phyloP scores from a whole-genome alignment of 805 yeast species.

The Ogataea siamensis region DNA sequence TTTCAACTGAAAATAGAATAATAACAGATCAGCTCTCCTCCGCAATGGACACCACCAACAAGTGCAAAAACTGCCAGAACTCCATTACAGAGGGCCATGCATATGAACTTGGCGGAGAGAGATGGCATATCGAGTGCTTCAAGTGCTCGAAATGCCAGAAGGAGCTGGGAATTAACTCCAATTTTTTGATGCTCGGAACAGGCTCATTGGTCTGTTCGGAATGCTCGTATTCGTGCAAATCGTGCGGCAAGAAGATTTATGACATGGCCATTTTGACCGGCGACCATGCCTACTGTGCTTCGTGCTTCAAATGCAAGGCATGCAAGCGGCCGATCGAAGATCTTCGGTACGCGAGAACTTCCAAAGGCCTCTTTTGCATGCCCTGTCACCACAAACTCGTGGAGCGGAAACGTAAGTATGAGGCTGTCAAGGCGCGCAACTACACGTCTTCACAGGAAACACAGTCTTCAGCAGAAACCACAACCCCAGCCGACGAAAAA shows the following conservation, averaged over 20 bases:
- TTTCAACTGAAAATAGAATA: slow-evolving; percentile 4
- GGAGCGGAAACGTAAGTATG: slow-evolving; percentile 69
- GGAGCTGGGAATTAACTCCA: slow-evolving; percentile 80
- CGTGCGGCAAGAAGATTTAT: slow-evolving; percentile 82
- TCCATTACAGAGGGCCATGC: slow-evolving; percentile 88
- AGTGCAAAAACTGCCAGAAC: slow-evolving; percentile 40
- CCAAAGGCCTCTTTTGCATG: slow-evolving; percentile 92
- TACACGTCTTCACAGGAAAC: background rate
- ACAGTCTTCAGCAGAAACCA: slow-evolving; percentile 3
- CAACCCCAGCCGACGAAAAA: slow-evolving; percentile 12
- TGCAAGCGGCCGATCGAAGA: slow-evolving; percentile 87
- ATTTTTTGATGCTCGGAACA: slow-evolving; percentile 87
- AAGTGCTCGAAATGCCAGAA: slow-evolving; percentile 81
- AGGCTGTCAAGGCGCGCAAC: slow-evolving; percentile 36
- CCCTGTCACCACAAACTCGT: slow-evolving; percentile 81
- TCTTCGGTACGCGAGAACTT: slow-evolving; percentile 85
- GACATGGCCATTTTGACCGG: slow-evolving; percentile 94
- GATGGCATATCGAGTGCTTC: slow-evolving; percentile 96
- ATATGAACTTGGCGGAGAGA: slow-evolving; percentile 87
- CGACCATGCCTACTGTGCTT: slow-evolving; percentile 89
- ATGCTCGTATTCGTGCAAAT: slow-evolving; percentile 87
- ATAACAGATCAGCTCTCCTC: slow-evolving; percentile 2
- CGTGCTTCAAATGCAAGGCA: slow-evolving; percentile 85
- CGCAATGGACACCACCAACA: slow-evolving; percentile 21
- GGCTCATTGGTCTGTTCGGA: slow-evolving; percentile 87